A percentile compares a stretch with the other conserved stretches of the same genome.
phyloP scores from a whole-genome alignment of 2,329 filamentous ascomycete genomes.

The Cladosporium sp. region DNA sequence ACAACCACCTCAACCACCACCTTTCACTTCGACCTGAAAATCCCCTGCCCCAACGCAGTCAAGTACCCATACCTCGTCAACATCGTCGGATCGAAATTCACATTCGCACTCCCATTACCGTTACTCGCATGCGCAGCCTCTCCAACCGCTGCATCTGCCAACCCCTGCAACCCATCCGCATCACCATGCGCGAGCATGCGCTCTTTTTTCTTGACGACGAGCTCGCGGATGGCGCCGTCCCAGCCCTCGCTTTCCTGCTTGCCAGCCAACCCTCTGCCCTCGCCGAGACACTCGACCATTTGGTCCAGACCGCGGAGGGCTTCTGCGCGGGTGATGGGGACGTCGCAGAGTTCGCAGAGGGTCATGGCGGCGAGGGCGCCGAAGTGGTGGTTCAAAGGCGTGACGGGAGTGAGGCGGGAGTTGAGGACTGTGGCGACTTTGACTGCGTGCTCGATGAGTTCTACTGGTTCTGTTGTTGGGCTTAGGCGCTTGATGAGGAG shows the following conservation, averaged over 20 bases:
- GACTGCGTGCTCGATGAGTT: constrained; percentile 62
- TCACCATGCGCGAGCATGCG: constrained; percentile 41
- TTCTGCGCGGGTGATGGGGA: constrained; percentile 58
- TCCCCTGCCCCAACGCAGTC: constrained; percentile 39
- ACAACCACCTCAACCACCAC: background rate
- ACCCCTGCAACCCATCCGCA: constrained; percentile 55
- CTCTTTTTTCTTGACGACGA: constrained; percentile 46
- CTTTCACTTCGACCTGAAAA: constrained; percentile 29
- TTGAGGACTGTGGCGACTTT: constrained; percentile 61
- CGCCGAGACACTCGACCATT: constrained; percentile 54
- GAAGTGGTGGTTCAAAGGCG: constrained; percentile 68
- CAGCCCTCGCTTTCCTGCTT: constrained; percentile 54
- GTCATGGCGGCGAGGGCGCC: constrained; percentile 60
- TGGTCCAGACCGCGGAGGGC: constrained; percentile 57
- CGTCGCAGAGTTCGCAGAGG: constrained; percentile 60
- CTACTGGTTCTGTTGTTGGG: constrained; percentile 55
- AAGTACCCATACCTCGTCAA: constrained; percentile 42
- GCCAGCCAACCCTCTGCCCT: constrained; percentile 44
- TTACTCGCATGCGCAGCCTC: constrained; percentile 19
- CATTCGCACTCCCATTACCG: constrained; percentile 13
- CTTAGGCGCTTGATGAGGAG: constrained; percentile 64
- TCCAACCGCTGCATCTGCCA: constrained; percentile 53
- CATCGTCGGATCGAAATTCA: constrained; percentile 39
- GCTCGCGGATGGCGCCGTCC: constrained; percentile 57
- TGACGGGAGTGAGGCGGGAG: constrained; percentile 55